phyloP scores from a whole-genome alignment of 2,329 filamentous ascomycete species.

The Stemphylium lycopersici region DNA sequence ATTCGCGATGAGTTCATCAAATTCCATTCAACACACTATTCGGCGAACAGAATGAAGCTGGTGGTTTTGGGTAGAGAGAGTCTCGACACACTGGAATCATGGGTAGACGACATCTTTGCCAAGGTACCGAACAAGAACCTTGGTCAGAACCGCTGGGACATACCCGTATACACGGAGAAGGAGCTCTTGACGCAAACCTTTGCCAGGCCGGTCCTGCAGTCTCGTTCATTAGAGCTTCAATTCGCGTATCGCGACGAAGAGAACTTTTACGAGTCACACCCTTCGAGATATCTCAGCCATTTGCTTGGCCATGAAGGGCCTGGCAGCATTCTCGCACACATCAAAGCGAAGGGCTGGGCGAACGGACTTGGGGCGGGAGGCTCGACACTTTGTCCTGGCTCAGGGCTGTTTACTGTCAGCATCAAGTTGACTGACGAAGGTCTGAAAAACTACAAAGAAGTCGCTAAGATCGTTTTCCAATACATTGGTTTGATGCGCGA shows the following conservation, averaged over 20 bases:
- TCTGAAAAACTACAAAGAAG: slow-evolving; percentile 78
- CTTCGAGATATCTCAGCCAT: slow-evolving; percentile 84
- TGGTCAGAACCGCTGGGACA: slow-evolving; percentile 70
- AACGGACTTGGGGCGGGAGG: slow-evolving; percentile 81
- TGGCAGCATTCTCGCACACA: slow-evolving; percentile 86
- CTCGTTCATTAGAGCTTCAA: slow-evolving; percentile 75
- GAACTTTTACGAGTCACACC: slow-evolving; percentile 76
- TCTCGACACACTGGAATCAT: slow-evolving; percentile 80
- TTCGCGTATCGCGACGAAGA: slow-evolving; percentile 91
- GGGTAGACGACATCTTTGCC: slow-evolving; percentile 84
- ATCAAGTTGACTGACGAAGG: slow-evolving; percentile 85
- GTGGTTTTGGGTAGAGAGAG: slow-evolving; percentile 83
- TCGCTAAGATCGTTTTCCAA: slow-evolving; percentile 84
- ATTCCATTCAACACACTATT: slow-evolving; percentile 89
- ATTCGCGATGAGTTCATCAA: slow-evolving; percentile 91
- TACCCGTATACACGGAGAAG: slow-evolving; percentile 64
- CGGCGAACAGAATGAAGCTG: slow-evolving; percentile 91
- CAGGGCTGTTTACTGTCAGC: slow-evolving; percentile 78
- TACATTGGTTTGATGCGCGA: slow-evolving; percentile 88
- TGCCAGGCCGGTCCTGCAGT: slow-evolving; percentile 91
- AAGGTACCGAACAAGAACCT: slow-evolving; percentile 82
- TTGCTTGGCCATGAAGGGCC: slow-evolving; percentile 92
- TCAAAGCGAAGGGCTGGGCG: slow-evolving; percentile 90
- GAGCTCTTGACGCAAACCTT: slow-evolving; percentile 76
- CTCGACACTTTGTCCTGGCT: slow-evolving; percentile 77